A percentile compares a stretch with the other conserved stretches of the same genome.
Evolutionary conservation across 2,329 filamentous ascomycete species (phyloP).

Genomic region (Phaeosphaeriaceae sp.): DNA sequence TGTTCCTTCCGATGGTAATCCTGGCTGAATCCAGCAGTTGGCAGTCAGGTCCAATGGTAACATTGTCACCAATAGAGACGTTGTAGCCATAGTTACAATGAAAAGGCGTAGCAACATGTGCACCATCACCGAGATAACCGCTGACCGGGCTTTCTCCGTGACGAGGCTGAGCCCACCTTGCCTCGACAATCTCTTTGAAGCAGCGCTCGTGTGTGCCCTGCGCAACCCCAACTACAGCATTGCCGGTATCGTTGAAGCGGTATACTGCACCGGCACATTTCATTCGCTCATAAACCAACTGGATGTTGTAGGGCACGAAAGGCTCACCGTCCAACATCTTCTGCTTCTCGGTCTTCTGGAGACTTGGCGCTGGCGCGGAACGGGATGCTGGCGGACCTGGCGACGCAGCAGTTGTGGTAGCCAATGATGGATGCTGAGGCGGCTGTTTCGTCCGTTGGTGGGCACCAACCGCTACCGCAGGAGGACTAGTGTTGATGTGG

Average conservation of each 20-base stretch:
- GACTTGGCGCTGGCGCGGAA: conserved; percentile 27
- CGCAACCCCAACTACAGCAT: conserved; percentile 71
- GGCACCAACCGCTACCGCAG: conserved; percentile 30
- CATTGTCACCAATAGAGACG: conserved; percentile 83
- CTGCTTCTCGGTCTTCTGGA: conserved; percentile 74
- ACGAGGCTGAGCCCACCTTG: conserved; percentile 52
- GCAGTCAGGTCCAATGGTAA: conserved; percentile 82
- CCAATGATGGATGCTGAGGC: conserved; percentile 28
- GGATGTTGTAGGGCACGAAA: conserved; percentile 80
- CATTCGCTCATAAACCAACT: conserved; percentile 80
- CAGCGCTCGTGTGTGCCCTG: conserved; percentile 70
- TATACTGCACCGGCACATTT: conserved; percentile 81
- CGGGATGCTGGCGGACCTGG: conserved; percentile 29
- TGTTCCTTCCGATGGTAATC: conserved; percentile 80
- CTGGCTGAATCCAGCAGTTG: conserved; percentile 85
- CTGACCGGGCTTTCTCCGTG: conserved; percentile 12
- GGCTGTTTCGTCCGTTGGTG: conserved; percentile 32
- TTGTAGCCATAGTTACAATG: conserved; percentile 97
- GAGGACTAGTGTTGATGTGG: conserved; percentile 29
- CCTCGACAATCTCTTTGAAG: conserved; percentile 74
- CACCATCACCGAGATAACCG: conserved; percentile 74
- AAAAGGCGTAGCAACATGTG: conserved; percentile 86
- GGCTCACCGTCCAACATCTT: conserved; percentile 83
- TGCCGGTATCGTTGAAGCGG: conserved; percentile 84
- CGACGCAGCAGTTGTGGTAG: conserved; percentile 19